Evolutionary conservation across 495 filamentous ascomycete genomes (phyloP).

Genomic region (Penicillium herquei): DNA sequence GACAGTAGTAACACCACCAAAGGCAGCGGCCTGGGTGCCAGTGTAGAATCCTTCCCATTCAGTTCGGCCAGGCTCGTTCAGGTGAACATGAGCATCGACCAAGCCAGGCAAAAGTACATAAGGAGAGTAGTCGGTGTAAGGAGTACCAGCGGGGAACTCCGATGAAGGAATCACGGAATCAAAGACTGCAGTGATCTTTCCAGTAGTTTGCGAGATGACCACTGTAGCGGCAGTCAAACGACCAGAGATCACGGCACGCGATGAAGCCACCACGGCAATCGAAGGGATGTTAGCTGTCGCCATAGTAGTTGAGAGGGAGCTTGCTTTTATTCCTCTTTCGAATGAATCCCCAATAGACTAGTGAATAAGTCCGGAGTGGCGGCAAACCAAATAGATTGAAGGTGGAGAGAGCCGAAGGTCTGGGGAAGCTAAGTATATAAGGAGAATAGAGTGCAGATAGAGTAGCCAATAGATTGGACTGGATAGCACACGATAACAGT

Average conservation of each 20-base stretch:
- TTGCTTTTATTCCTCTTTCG: not conserved
- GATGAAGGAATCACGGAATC: slow-evolving; percentile 67
- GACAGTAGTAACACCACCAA: slow-evolving; percentile 96
- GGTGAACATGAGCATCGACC: slow-evolving; percentile 95
- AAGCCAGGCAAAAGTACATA: slow-evolving; percentile 84
- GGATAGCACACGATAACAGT: not conserved
- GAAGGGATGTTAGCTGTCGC: slow-evolving; percentile 35
- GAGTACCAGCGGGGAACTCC: slow-evolving; percentile 68
- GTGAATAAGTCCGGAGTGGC: not conserved
- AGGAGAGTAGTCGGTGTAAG: slow-evolving; percentile 84
- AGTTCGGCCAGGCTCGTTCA: slow-evolving; percentile 95
- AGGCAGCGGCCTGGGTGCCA: slow-evolving; percentile 89
- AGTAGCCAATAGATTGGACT: slow-evolving; percentile 4
- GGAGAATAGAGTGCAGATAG: slow-evolving; percentile 9
- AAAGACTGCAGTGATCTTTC: slow-evolving; percentile 81
- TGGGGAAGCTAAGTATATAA: slow-evolving; percentile 1
- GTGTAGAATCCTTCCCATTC: slow-evolving; percentile 99
- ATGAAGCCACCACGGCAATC: slow-evolving; percentile 77
- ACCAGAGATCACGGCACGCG: slow-evolving; percentile 68
- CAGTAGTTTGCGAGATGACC: slow-evolving; percentile 71
- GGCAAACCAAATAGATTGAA: not conserved
- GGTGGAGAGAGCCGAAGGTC: not conserved
- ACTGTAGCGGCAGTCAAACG: slow-evolving; percentile 75
- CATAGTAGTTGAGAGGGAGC: slow-evolving; percentile 22
- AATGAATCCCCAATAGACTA: not conserved